phyloP scores from a whole-genome alignment of 805 yeast species.

The Lachancea cidri region DNA sequence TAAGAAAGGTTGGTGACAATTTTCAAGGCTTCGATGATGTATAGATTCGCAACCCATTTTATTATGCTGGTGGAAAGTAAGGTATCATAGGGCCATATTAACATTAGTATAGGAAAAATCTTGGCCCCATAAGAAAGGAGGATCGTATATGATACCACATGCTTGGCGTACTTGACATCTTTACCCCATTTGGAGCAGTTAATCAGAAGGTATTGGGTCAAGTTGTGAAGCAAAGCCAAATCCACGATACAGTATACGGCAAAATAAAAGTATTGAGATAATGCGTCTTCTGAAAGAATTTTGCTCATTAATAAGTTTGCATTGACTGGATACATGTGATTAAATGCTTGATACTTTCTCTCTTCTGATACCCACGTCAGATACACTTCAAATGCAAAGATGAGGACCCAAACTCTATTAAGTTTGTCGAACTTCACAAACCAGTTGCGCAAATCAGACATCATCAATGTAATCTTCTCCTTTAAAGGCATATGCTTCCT shows the following conservation, averaged over 20 bases:
- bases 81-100: constrained; percentile 96
- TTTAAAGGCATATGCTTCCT: constrained; percentile 6
- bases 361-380: constrained; percentile 90
- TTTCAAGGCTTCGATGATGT: constrained; percentile 58
- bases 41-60: constrained; percentile 53
- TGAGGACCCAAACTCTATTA: constrained; percentile 52
- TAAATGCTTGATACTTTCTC: constrained; percentile 34
- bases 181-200: constrained; percentile 29
- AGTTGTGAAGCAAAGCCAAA: constrained; percentile 37
- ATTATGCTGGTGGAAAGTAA: constrained; percentile 57
- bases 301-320: constrained; percentile 28
- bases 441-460: constrained; percentile 16
- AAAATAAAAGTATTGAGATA: constrained; percentile 53
- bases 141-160: constrained; percentile 56
- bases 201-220: constrained; percentile 32
- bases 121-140: constrained; percentile 74
- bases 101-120: constrained; percentile 84
- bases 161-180: constrained; percentile 17
- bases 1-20: constrained; percentile 38
- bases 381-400: constrained; percentile 81
- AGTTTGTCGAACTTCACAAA: constrained; percentile 21
- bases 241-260: constrained; percentile 47
- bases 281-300: constrained; percentile 33
- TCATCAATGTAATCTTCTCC: constrained; percentile 3
- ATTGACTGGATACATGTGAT: neutral